Evolutionary conservation across 441 rosid genomes (phyloP).

Genomic region (Brassica hybrid): DNA sequence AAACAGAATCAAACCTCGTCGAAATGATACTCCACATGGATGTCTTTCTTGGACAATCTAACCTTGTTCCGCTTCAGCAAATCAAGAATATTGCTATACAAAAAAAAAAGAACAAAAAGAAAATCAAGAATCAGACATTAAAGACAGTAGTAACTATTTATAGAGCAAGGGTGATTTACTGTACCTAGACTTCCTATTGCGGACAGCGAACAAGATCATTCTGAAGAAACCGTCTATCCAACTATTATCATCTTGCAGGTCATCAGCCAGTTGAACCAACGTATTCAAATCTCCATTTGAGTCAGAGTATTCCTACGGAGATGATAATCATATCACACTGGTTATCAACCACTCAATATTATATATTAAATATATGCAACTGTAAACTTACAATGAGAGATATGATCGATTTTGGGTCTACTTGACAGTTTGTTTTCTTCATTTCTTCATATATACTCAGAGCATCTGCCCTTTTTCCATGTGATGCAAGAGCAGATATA

Average conservation of each 20-base stretch:
- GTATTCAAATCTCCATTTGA: conserved; percentile 52
- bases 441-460: conserved; percentile 61
- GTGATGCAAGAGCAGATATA: conserved; percentile 60
- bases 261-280: conserved; percentile 59
- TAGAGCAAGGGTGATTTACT: neutral
- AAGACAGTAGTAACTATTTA: conserved; percentile 3
- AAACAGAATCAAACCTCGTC: conserved; percentile 63
- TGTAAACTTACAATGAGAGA: conserved; percentile 66
- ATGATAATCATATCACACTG: conserved; percentile 24
- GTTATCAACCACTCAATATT: neutral
- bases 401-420: conserved; percentile 66
- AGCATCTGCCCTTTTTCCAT: conserved; percentile 70
- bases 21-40: conserved; percentile 54
- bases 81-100: conserved; percentile 56
- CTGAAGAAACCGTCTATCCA: conserved; percentile 76
- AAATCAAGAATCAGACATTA: conserved; percentile 29
- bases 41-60: conserved; percentile 50
- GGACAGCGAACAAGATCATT: conserved; percentile 52
- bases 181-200: conserved; percentile 60
- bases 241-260: conserved; percentile 48
- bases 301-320: conserved; percentile 56
- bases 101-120: conserved; percentile 21
- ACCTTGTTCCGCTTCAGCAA: conserved; percentile 63
- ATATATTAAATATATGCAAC: neutral
- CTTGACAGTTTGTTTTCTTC: conserved; percentile 50